Conservation (phyloP, 2,329 filamentous ascomycete genomes). For the Aspergillus fumigatus region DNA sequence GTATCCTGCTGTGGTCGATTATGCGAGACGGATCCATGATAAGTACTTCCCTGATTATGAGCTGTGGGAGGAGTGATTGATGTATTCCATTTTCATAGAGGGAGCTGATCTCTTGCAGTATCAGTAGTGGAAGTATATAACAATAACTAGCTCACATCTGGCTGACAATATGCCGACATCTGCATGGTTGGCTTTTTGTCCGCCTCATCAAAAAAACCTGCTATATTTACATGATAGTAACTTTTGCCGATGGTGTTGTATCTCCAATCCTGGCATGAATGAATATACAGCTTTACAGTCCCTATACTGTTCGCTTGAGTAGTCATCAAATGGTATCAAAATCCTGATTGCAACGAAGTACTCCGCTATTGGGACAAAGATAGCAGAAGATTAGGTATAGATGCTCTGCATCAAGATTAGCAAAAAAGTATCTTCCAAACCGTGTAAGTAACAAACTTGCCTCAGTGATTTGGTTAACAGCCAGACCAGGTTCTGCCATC, state of each 20-base stretch:
- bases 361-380: background rate
- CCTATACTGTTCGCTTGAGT: background rate
- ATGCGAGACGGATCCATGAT: constrained; percentile 53
- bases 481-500: constrained; percentile 85
- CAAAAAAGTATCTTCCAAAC: background rate
- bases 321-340: background rate
- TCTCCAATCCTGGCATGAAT: background rate
- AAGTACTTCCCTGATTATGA: constrained; percentile 57
- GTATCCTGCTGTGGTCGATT: constrained; percentile 51
- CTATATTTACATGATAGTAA: background rate
- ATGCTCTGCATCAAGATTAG: constrained; percentile 22
- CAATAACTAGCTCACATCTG: too few species aligned
- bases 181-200: too few species aligned
- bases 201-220: background rate
- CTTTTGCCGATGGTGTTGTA: background rate
- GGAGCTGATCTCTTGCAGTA: background rate
- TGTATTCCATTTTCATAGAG: background rate
- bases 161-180: too few species aligned
- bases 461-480: constrained; percentile 82
- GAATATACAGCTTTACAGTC: background rate
- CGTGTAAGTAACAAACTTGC: constrained; percentile 50
- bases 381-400: constrained; percentile 23
- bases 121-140: too few species aligned
- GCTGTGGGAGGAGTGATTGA: constrained; percentile 22
- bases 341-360: background rate